A percentile compares a stretch with the other conserved stretches of the same genome.
Conservation (phyloP, 495 filamentous ascomycete genomes). For the Aspergillus ostianus region DNA sequence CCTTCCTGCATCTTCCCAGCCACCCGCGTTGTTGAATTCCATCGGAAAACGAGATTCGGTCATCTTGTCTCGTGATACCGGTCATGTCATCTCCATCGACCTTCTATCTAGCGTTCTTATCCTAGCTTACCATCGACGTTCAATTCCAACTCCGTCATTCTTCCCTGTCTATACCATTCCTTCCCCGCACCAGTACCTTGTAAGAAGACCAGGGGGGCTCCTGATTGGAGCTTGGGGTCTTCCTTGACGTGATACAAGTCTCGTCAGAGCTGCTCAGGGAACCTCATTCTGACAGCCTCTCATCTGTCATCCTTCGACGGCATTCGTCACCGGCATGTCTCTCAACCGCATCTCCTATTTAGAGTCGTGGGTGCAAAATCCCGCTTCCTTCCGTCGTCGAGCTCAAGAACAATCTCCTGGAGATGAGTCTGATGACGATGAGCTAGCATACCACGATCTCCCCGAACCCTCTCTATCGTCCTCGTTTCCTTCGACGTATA, state of each 20-base stretch:
- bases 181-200: neutral
- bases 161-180: neutral
- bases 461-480: conserved; percentile 37
- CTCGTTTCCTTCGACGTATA: conserved; percentile 43
- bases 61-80: neutral
- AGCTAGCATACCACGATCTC: conserved; percentile 32
- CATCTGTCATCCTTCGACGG: neutral
- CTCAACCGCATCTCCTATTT: conserved; percentile 29
- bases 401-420: conserved; percentile 15
- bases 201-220: neutral
- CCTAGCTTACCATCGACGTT: neutral
- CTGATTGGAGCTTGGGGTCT: neutral
- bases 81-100: neutral
- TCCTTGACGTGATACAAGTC: neutral
- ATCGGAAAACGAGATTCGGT: neutral
- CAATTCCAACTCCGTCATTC: neutral
- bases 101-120: neutral
- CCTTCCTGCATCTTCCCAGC: neutral
- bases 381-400: conserved; percentile 32
- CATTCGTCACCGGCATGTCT: conserved; percentile 15
- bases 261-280: neutral
- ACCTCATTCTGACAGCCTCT: neutral
- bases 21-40: too few relatives aligned
- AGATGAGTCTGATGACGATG: conserved; percentile 30
- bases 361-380: conserved; percentile 45